Conservation (phyloP, 371 early-diverging fungal species). For the Blakeslea trispora region DNA sequence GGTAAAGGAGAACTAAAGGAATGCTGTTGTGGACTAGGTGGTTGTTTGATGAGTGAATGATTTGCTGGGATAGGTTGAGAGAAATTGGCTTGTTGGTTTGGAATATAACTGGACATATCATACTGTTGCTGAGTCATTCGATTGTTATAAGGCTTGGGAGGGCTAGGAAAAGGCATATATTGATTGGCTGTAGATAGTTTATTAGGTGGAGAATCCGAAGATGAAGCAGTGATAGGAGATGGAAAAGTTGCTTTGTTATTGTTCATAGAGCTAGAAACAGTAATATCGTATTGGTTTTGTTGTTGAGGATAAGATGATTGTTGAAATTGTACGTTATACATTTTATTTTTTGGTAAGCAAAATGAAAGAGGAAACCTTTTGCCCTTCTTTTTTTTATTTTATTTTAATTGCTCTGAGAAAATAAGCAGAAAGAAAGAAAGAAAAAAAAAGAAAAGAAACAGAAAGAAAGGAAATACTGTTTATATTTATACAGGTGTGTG, state of each 20-base stretch:
- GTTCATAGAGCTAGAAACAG: constrained; percentile 8
- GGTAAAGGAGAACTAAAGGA: constrained; percentile 4
- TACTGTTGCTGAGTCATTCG: constrained; percentile 11
- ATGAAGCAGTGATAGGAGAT: constrained; percentile 41
- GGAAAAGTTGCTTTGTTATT: constrained; percentile 30
- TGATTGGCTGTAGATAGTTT: constrained; percentile 13
- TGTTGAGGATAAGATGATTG: constrained; percentile 20
- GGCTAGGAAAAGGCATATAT: constrained; percentile 14
- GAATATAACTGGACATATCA: constrained; percentile 25
- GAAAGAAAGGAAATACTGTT: too few species aligned
- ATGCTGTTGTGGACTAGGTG: constrained; percentile 11
- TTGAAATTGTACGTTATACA: constrained; percentile 38
- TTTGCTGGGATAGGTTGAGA: constrained; percentile 7
- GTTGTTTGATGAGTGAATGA: not conserved
- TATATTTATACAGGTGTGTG: too few species aligned
- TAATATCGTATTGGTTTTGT: constrained; percentile 13
- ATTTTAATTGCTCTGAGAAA: too few species aligned
- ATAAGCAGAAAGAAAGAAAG: too few species aligned
- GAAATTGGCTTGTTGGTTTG: constrained; percentile 16
- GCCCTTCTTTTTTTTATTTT: too few species aligned
- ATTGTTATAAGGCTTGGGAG: constrained; percentile 15
- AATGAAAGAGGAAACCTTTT: too few species aligned
- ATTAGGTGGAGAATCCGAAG: constrained; percentile 41
- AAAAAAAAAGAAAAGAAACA: too few species aligned
- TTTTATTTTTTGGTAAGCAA: too few species aligned